A percentile compares a stretch with the other conserved stretches of the same genome.
phyloP scores from a whole-genome alignment of 2,329 filamentous ascomycete genomes.

The Beauveria scarabaeidicola region DNA sequence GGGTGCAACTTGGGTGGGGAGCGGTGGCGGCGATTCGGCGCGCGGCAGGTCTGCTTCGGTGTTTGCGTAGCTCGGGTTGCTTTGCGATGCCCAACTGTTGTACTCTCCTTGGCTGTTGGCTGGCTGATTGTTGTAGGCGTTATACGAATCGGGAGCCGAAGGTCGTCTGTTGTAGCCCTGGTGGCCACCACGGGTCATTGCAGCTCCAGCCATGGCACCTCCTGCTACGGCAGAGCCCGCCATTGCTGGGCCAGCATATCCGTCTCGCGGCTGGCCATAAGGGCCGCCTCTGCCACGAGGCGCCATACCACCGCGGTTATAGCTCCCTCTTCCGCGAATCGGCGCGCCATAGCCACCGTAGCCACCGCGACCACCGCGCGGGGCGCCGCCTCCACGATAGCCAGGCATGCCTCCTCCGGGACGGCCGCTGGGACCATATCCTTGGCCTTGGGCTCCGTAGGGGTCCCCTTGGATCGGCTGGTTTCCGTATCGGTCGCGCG shows the following conservation, averaged over 20 bases:
- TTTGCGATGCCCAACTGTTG: slow-evolving; percentile 9
- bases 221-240: slow-evolving; percentile 6
- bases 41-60: slow-evolving; percentile 43
- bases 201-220: slow-evolving; percentile 13
- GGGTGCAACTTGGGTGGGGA: slow-evolving; percentile 37
- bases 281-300: slow-evolving; percentile 3
- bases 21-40: slow-evolving; percentile 56
- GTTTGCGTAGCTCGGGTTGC: slow-evolving; percentile 29
- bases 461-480: slow-evolving; percentile 35
- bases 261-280: slow-evolving; percentile 5
- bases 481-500: slow-evolving; percentile 59
- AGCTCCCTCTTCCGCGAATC: slow-evolving; percentile 27
- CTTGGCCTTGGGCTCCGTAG: slow-evolving; percentile 35
- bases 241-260: slow-evolving; percentile 7
- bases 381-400: slow-evolving; percentile 29
- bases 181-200: slow-evolving; percentile 21
- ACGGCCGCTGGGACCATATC: slow-evolving; percentile 35
- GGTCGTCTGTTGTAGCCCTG: slow-evolving; percentile 27
- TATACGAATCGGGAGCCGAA: slow-evolving; percentile 28
- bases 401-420: slow-evolving; percentile 39
- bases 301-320: slow-evolving; percentile 15
- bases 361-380: slow-evolving; percentile 40
- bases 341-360: slow-evolving; percentile 35
- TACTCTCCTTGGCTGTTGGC: slow-evolving; percentile 27
- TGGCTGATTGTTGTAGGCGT: slow-evolving; percentile 28